Evolutionary conservation across 371 early-diverging fungal species (phyloP), one percentile per base, ranked within the genome.

Genomic region (Batrachochytrium dendrobatidis): DNA sequence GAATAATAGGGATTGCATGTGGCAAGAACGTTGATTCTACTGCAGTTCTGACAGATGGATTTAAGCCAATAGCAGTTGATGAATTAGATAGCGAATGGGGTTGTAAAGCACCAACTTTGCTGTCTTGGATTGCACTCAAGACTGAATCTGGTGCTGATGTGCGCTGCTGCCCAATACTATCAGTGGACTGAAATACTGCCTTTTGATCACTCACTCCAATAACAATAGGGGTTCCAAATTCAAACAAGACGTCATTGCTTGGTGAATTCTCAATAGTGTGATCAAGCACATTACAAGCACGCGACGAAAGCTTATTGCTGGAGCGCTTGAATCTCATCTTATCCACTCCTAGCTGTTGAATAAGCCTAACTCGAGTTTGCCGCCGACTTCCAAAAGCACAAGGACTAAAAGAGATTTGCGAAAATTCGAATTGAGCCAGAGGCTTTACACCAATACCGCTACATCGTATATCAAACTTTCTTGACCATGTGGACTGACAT

Each of bases 381-480:
- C 29, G 51, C 20, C 4, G 5, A 34, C 58, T 60, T 39, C 70
- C 70, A 31, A 63, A 30, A 0, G 50, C 63, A 7, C 53, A n/a
- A 1, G 61, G 26, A 22, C 50, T 28, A 35, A 69, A 66, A 1
- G 35, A 4, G 6, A 69, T 26, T 20, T 63, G 60, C 1, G 63
- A 48, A 26, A 45, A 3, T 20, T 59, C 58, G 31, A 69, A 63
- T 5, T 28, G n/a, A 0, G 60, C 26, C 15, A 49, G 45, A 15
- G 64, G 57, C 29, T 50, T 53, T 15, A 60, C 34, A 2, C 65
- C 70, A 1, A 45, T 25, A 7, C 70, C 70, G 3, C 32, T 7
- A 43, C 70, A 66, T 12, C 56, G 43, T 25, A 70, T 45, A 32
- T 70, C 67, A 56, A 64, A 70, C 32, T 57, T 53, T 6, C 65